A percentile compares a stretch with the other conserved stretches of the same genome.
These are phyloP conservation scores for Blastocrithidia nonstop DNA, from an alignment of 208 protist genomes.

Conservation along the genomic window DNA sequence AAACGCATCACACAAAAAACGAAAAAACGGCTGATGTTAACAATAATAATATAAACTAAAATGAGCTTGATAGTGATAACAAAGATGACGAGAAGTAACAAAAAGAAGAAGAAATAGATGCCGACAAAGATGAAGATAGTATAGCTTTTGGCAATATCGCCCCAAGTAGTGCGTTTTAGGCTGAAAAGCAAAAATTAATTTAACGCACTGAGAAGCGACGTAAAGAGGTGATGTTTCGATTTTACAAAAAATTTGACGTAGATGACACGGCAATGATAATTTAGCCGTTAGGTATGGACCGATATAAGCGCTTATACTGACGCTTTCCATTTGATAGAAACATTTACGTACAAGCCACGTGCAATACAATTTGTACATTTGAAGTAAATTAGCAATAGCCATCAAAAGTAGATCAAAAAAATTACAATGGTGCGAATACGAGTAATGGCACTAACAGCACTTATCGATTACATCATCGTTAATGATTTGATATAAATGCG, in stretches of 20 bases:
- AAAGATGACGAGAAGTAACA: slow-evolving; percentile 1
- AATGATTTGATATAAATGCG: no score
- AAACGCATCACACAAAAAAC: neutral
- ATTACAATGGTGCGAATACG: neutral
- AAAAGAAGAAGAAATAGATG: neutral
- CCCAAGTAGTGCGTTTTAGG: no score
- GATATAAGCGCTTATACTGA: slow-evolving; percentile 78
- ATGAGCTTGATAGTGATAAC: neutral
- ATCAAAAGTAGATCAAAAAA: slow-evolving; percentile 9
- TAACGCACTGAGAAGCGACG: slow-evolving; percentile 22
- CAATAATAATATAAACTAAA: neutral
- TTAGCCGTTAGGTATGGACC: slow-evolving; percentile 68
- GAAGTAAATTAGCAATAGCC: slow-evolving; percentile 28
- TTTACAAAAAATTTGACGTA: slow-evolving; percentile 22
- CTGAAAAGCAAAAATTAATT: no score
- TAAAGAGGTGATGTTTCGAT: slow-evolving; percentile 12
- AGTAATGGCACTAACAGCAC: no score
- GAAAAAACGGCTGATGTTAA: neutral
- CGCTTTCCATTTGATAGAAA: slow-evolving; percentile 56
- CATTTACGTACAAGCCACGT: slow-evolving; percentile 56
- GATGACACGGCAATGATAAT: slow-evolving; percentile 37
- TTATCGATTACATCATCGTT: no score
- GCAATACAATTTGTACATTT: slow-evolving; percentile 5
- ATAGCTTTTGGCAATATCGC: slow-evolving; percentile 17
- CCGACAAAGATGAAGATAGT: slow-evolving; percentile 12